Evolutionary conservation across 1,284 basidiomycete species (phyloP).

Genomic region (Cryptococcus amylolentus): DNA sequence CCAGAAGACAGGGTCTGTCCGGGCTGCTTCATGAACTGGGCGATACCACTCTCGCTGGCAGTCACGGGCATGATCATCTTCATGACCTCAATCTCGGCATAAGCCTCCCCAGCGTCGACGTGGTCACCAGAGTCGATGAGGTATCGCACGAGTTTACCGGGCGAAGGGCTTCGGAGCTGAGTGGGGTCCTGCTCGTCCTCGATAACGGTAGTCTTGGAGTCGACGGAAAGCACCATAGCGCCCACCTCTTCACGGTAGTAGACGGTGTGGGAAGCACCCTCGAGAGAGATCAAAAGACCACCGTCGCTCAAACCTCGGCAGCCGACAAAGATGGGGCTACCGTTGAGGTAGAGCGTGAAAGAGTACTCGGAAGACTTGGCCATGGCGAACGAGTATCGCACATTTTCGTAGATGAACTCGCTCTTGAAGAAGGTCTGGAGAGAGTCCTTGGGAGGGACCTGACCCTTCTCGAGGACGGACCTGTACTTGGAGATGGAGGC

Average conservation of each 20-base stretch:
- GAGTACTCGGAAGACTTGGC: conserved; percentile 80
- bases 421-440: conserved; percentile 95
- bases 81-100: conserved; percentile 99
- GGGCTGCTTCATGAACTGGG: conserved; percentile 97
- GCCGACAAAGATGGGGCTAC: conserved; percentile 84
- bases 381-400: conserved; percentile 93
- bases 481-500: conserved; percentile 92
- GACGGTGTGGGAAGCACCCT: conserved; percentile 92
- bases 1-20: conserved; percentile 96
- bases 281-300: conserved; percentile 84
- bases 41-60: conserved; percentile 90
- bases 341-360: conserved; percentile 96
- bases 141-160: conserved; percentile 93
- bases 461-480: conserved; percentile 94
- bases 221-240: conserved; percentile 86
- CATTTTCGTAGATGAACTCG: conserved; percentile 97
- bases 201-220: conserved; percentile 95
- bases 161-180: conserved; percentile 90
- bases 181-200: conserved; percentile 99
- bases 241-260: conserved; percentile 99
- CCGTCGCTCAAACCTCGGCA: conserved; percentile 90
- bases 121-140: conserved; percentile 97
- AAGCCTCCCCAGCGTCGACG: conserved; percentile 90
- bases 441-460: conserved; percentile 85
- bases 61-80: conserved; percentile 99